These are phyloP conservation scores for Psilocybe cubensis DNA, from an alignment of 768 basidiomycete genomes.

Conservation along the genomic window DNA sequence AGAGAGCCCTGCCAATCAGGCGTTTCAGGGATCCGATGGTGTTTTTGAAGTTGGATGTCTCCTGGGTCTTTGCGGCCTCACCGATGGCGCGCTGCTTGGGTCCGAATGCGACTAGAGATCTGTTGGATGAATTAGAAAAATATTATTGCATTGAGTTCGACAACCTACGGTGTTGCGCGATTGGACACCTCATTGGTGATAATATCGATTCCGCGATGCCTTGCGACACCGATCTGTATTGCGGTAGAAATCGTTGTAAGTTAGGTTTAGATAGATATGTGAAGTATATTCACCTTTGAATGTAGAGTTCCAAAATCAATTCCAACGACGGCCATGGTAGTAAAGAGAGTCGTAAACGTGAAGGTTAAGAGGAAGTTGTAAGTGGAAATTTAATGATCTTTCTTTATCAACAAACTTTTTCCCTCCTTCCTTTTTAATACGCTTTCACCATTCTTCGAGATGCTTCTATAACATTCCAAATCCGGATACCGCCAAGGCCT, in stretches of 20 bases:
- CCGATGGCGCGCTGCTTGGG: constrained; percentile 90
- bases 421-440: constrained; percentile 12
- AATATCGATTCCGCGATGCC: constrained; percentile 97
- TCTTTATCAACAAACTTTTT: constrained; percentile 12
- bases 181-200: constrained; percentile 98
- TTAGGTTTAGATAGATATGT: constrained; percentile 8
- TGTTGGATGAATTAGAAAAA: constrained; percentile 39
- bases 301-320: constrained; percentile 91
- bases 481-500: too few species aligned
- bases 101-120: constrained; percentile 94
- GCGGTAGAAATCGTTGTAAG: constrained; percentile 16
- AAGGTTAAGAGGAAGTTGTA: constrained; percentile 12
- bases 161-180: constrained; percentile 89
- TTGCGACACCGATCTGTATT: constrained; percentile 88
- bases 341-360: constrained; percentile 17
- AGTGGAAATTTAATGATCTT: constrained; percentile 15
- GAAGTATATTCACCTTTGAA: constrained; percentile 66
- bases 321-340: constrained; percentile 88
- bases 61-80: constrained; percentile 95
- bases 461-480: constrained; percentile 27
- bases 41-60: constrained; percentile 98
- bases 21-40: constrained; percentile 94
- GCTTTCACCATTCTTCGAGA: constrained; percentile 22
- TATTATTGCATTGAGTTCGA: background rate
- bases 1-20: constrained; percentile 79